Percentiles rank a stretch among this genome's conserved stretches.
phyloP scores from a whole-genome alignment of 2,329 filamentous ascomycete genomes.

The Beauveria varroae region DNA sequence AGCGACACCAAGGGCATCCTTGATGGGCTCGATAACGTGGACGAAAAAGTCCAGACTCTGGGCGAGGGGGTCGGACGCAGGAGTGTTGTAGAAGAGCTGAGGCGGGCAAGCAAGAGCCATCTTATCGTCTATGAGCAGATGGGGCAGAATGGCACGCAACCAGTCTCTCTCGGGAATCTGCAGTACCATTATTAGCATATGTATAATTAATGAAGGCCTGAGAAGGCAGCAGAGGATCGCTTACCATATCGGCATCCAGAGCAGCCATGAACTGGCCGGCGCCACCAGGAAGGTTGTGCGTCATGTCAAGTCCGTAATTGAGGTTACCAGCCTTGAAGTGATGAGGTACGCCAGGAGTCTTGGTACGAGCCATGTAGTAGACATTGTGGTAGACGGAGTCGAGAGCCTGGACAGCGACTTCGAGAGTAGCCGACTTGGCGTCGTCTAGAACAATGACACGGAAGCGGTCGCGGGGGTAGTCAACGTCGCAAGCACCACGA shows the following conservation, averaged over 20 bases:
- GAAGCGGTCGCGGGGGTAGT: constrained; percentile 46
- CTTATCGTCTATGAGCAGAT: constrained; percentile 48
- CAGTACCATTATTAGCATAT: background rate
- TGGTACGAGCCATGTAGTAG: constrained; percentile 44
- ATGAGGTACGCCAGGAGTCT: constrained; percentile 40
- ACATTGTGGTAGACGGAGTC: constrained; percentile 38
- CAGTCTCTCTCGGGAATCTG: constrained; percentile 53
- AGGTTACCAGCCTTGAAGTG: constrained; percentile 60
- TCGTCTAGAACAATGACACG: constrained; percentile 51
- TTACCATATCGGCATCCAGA: constrained; percentile 58
- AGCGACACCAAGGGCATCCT: constrained; percentile 46
- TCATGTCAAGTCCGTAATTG: constrained; percentile 49
- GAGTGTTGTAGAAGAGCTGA: constrained; percentile 57
- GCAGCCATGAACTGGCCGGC: constrained; percentile 53
- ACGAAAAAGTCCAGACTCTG: constrained; percentile 54
- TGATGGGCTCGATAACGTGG: constrained; percentile 43
- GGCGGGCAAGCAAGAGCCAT: constrained; percentile 53
- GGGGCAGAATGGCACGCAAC: constrained; percentile 52
- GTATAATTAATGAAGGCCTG: background rate
- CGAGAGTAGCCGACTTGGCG: constrained; percentile 37
- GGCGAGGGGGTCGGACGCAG: constrained; percentile 47
- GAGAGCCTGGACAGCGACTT: constrained; percentile 29
- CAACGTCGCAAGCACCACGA: constrained; percentile 44
- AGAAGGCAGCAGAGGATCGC: constrained; percentile 1
- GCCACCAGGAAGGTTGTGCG: constrained; percentile 43